These are phyloP conservation scores for Backusella liffmaniae DNA, from an alignment of 192 early-diverging fungal species.

Conservation along the genomic window DNA sequence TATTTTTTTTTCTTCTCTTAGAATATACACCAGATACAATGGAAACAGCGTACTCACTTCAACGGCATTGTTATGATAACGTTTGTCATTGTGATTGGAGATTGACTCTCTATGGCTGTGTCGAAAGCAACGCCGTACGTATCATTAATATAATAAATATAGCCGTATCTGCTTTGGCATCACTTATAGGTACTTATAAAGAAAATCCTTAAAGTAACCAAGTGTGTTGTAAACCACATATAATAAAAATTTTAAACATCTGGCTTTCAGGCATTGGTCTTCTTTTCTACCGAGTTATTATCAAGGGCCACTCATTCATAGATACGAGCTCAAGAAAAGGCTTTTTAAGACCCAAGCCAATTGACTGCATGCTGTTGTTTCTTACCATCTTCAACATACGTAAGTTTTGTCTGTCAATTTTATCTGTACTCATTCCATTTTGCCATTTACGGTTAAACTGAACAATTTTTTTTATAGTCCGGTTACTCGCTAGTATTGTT, in stretches of 20 bases:
- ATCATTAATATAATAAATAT: slow-evolving; percentile 24
- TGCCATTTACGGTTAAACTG: neutral
- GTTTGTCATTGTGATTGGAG: slow-evolving; percentile 25
- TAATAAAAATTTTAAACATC: no score
- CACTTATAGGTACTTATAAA: slow-evolving; percentile 18
- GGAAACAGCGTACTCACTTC: neutral
- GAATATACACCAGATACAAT: neutral
- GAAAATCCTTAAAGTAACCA: neutral
- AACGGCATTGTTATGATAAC: neutral
- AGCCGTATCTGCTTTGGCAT: slow-evolving; percentile 6
- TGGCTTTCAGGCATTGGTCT: slow-evolving; percentile 10
- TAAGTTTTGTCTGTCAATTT: slow-evolving; percentile 6
- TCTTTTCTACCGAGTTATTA: neutral
- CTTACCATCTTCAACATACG: neutral
- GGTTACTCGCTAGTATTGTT: slow-evolving; percentile 19
- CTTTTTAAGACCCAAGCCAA: neutral
- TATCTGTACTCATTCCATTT: neutral
- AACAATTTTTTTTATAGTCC: slow-evolving; percentile 7
- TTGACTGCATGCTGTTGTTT: neutral
- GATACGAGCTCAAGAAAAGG: neutral
- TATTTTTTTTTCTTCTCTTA: neutral
- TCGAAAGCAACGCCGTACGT: slow-evolving; percentile 10
- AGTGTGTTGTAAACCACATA: no score
- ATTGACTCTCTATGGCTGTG: slow-evolving; percentile 18
- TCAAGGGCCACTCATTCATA: neutral